Evolutionary conservation across 1,139 yeast species (phyloP).

Genomic region (Suhomyces atakaporum): DNA sequence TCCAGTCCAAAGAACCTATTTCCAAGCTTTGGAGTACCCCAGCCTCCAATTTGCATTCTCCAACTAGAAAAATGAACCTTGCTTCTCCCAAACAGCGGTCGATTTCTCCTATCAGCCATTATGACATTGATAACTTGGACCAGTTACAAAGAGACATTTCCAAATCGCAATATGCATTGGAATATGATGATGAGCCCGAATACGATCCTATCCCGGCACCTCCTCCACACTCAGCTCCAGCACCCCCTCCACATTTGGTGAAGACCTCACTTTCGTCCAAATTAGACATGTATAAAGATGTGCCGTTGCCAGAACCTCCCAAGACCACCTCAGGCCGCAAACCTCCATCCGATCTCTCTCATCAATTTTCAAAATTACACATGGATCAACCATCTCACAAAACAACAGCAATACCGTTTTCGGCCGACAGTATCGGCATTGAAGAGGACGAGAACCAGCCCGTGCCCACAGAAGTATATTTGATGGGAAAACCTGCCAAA

Average conservation of each 20-base stretch:
- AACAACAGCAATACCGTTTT: slow-evolving; percentile 36
- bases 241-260: slow-evolving; percentile 13
- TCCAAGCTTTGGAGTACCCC: slow-evolving; percentile 25
- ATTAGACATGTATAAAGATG: slow-evolving; percentile 2
- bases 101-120: slow-evolving; percentile 23
- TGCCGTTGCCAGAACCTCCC: slow-evolving; percentile 5
- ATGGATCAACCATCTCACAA: slow-evolving; percentile 6
- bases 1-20: slow-evolving; percentile 41
- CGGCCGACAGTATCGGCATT: slow-evolving; percentile 48
- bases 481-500: slow-evolving; percentile 37
- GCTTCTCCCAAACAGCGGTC: slow-evolving; percentile 13
- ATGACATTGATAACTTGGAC: slow-evolving; percentile 21
- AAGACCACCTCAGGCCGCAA: slow-evolving; percentile 1
- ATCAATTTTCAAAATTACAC: slow-evolving; percentile 6
- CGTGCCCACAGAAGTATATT: slow-evolving; percentile 40
- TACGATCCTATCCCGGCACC: slow-evolving; percentile 19
- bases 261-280: slow-evolving; percentile 1
- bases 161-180: slow-evolving; percentile 12
- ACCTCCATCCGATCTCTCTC: slow-evolving; percentile 6
- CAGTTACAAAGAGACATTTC: slow-evolving; percentile 23
- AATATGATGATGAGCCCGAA: slow-evolving; percentile 12
- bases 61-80: slow-evolving; percentile 6
- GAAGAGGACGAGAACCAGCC: slow-evolving; percentile 25
- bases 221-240: slow-evolving; percentile 16
- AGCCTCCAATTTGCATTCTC: slow-evolving; percentile 5